These are phyloP conservation scores for Xerophyta viscosa DNA, from an alignment of 106 monocot species.

Conservation along the genomic window DNA sequence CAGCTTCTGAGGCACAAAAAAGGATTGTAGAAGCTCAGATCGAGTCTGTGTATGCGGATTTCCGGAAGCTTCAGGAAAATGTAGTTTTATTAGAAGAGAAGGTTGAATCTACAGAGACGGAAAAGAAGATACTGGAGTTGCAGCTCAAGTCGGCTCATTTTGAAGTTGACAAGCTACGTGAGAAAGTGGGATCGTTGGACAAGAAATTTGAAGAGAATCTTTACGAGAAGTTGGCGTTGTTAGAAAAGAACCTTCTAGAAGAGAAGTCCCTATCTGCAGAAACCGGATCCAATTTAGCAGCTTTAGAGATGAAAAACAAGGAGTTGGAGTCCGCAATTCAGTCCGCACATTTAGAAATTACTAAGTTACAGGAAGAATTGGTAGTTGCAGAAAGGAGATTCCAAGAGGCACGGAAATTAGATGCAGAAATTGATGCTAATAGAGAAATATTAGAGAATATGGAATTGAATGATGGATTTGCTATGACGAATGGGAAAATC, in stretches of 20 bases:
- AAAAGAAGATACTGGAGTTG: not conserved
- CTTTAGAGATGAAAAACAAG: not conserved
- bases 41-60: not conserved
- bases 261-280: not conserved
- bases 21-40: constrained; percentile 5
- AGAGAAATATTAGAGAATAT: not conserved
- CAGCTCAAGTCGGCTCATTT: constrained; percentile 3
- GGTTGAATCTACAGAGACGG: not conserved
- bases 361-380: not conserved
- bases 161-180: not conserved
- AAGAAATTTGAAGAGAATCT: constrained; percentile 11
- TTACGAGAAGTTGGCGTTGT: constrained; percentile 2
- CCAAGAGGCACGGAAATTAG: not conserved
- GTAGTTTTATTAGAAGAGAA: not conserved
- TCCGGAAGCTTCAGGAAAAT: constrained; percentile 2
- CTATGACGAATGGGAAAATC: not conserved
- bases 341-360: not conserved
- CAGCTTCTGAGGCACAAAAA: constrained; percentile 4
- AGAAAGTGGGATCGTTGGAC: constrained; percentile 11
- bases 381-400: not conserved
- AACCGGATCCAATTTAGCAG: not conserved
- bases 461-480: not conserved
- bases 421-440: not conserved
- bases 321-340: not conserved
- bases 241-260: constrained; percentile 12